Evolutionary conservation across 805 yeast species (phyloP), one percentile per base, ranked within the genome.

Genomic region (Metschnikowia anglica): DNA sequence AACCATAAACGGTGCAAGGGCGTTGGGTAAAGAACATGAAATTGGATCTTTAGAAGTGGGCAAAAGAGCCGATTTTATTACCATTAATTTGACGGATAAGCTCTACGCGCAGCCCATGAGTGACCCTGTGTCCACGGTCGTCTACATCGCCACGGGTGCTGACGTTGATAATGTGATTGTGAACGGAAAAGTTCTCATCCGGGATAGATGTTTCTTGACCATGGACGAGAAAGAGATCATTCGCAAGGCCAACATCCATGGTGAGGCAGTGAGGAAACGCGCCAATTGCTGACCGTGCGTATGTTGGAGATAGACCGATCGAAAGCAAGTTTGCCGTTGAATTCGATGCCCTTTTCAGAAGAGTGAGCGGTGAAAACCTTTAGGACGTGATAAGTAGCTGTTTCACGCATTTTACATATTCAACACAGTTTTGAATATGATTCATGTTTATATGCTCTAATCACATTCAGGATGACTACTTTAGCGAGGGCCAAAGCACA

Each of bases 81-180:
- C 53, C 19, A 54, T 54, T 38, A 44, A 51, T 34, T 43, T 51
- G 27, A 32, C 38, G 10, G 54, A 54, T 37, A 54, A 54, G 38
- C 34, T 54, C 18, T 51, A 54, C 31, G 56, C 58, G 4, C 56
- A 54, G 36, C 58, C 56, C 15, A 39, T 48, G 52, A 42, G 58
- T 30, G 55, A 53, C 27, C 58, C 58, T 8, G 55, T 53, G 8
- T 53, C 58, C 2, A 54, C 51, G 58, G 55, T 53, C 7, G 55
- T 51, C 2, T 54, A 54, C 41, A 54, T 54, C 31, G 57, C 57
- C 5, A 54, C 58, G 2, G 56, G 57, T 12, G 53, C 52, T 4
- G 58, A 53, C 25, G 58, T 54, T 7, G 51, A 43, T 16, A 47
- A 44, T 23, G 53, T 47, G 13, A 34, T 47, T 24, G 39, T 44